Evolutionary conservation across 768 basidiomycete genomes (phyloP).

Genomic region (Mycena polygramma): DNA sequence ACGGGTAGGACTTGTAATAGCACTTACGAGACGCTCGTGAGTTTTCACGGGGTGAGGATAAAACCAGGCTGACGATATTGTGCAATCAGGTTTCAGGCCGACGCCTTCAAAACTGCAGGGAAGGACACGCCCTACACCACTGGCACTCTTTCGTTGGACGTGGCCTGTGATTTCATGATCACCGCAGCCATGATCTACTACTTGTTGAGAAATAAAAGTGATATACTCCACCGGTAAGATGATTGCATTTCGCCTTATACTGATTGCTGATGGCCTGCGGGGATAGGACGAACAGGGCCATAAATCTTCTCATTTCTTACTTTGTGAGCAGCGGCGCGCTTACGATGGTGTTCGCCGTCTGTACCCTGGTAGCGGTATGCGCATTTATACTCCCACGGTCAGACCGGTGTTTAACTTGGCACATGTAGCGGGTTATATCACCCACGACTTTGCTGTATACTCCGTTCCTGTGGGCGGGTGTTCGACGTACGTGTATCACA

Average conservation of each 20-base stretch:
- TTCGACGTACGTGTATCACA: too few relatives aligned
- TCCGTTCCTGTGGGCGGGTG: too few relatives aligned
- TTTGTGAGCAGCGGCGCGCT: conserved; percentile 7
- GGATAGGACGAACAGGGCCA: conserved; percentile 11
- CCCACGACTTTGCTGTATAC: too few relatives aligned
- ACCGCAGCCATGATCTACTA: conserved; percentile 13
- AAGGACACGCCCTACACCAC: background rate
- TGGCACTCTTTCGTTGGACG: background rate
- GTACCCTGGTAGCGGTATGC: too few relatives aligned
- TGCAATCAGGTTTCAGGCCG: conserved; percentile 15
- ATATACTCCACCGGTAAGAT: conserved; percentile 1
- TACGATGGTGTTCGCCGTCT: conserved; percentile 7
- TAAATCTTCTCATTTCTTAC: conserved; percentile 15
- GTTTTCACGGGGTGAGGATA: background rate
- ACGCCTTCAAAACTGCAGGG: conserved; percentile 5
- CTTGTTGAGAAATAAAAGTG: conserved; percentile 18
- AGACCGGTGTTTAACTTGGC: too few relatives aligned
- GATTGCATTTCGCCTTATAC: background rate
- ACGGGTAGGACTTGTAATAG: conserved; percentile 9
- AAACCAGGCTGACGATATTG: background rate
- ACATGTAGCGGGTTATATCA: too few relatives aligned
- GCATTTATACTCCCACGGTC: background rate
- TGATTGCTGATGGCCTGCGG: background rate
- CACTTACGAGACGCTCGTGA: conserved; percentile 10
- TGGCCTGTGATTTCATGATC: conserved; percentile 16